phyloP scores from a whole-genome alignment of 2,329 filamentous ascomycete genomes.

The Sclerotinia glacialis region DNA sequence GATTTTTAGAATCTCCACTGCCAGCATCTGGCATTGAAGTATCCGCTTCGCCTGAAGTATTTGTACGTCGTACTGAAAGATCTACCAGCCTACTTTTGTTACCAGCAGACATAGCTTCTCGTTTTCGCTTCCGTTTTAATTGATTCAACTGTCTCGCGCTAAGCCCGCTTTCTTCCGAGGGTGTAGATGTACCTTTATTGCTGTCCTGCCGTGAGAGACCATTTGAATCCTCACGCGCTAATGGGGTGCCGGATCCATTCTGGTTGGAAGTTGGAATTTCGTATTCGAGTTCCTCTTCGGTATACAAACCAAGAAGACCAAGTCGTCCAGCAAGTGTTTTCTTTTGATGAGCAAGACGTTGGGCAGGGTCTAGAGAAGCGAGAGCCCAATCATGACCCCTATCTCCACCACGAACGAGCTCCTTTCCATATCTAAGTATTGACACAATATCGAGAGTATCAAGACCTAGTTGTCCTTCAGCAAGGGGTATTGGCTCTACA shows the following conservation, averaged over 20 bases:
- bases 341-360: slow-evolving; percentile 81
- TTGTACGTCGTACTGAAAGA: slow-evolving; percentile 60
- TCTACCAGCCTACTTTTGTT: slow-evolving; percentile 90
- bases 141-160: slow-evolving; percentile 95
- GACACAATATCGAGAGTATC: slow-evolving; percentile 72
- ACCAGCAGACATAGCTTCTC: slow-evolving; percentile 82
- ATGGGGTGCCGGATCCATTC: slow-evolving; percentile 31
- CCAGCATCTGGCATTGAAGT: slow-evolving; percentile 55
- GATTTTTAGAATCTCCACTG: slow-evolving; percentile 59
- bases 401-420: slow-evolving; percentile 77
- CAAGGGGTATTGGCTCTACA: slow-evolving; percentile 45
- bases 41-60: slow-evolving; percentile 31
- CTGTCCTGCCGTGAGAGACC: slow-evolving; percentile 43
- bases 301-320: slow-evolving; percentile 78
- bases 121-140: slow-evolving; percentile 89
- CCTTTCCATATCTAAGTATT: slow-evolving; percentile 79
- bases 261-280: slow-evolving; percentile 48
- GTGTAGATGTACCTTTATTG: slow-evolving; percentile 28
- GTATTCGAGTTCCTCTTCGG: slow-evolving; percentile 75
- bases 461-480: slow-evolving; percentile 63
- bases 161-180: slow-evolving; percentile 64
- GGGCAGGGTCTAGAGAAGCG: slow-evolving; percentile 75
- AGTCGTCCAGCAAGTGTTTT: slow-evolving; percentile 80
- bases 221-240: slow-evolving; percentile 35
- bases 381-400: slow-evolving; percentile 81